A percentile compares a stretch with the other conserved stretches of the same genome.
phyloP scores from a whole-genome alignment of 1,284 basidiomycete species.

The Somion occarium region DNA sequence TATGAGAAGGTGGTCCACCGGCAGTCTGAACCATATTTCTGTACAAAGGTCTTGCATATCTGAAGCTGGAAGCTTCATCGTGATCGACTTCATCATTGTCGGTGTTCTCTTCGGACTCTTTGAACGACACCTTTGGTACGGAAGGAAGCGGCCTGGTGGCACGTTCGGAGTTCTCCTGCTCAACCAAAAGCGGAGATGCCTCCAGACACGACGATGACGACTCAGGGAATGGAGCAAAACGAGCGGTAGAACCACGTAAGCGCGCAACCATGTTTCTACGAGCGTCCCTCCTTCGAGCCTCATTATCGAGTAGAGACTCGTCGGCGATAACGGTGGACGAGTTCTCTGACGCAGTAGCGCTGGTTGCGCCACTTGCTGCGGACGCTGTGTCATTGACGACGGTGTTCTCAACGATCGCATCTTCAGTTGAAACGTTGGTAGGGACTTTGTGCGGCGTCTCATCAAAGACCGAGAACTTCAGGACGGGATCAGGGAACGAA shows the following conservation, averaged over 20 bases:
- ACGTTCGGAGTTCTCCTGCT: neutral
- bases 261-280: constrained; percentile 2
- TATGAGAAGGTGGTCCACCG: too few species aligned
- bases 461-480: constrained; percentile 61
- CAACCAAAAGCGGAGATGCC: neutral
- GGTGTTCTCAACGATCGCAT: constrained; percentile 1
- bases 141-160: neutral
- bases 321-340: constrained; percentile 16
- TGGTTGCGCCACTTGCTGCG: constrained; percentile 9
- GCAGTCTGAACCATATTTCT: too few species aligned
- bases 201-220: neutral
- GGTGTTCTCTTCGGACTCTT: too few species aligned
- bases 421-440: constrained; percentile 6
- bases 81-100: too few species aligned
- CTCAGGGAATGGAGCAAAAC: neutral
- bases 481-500: constrained; percentile 48
- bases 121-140: neutral
- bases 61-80: too few species aligned
- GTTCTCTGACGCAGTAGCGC: constrained; percentile 11
- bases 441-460: constrained; percentile 39
- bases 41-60: too few species aligned
- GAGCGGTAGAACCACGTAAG: neutral
- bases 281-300: neutral
- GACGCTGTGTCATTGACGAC: constrained; percentile 4
- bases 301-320: constrained; percentile 7